phyloP scores from a whole-genome alignment of 495 filamentous ascomycete genomes.

The Neurospora discreta region DNA sequence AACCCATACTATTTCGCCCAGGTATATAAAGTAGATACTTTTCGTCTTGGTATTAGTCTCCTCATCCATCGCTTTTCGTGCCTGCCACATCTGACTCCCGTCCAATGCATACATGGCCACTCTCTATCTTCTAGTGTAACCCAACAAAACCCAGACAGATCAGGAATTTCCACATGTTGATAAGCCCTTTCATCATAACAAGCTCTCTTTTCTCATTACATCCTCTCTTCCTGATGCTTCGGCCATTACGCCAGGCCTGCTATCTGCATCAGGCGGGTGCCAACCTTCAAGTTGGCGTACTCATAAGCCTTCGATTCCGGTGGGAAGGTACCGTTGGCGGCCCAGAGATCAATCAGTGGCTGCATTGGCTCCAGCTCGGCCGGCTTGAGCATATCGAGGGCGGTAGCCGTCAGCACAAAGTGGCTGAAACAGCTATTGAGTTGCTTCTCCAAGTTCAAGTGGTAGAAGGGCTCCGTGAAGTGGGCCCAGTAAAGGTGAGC shows the following conservation, averaged over 20 bases:
- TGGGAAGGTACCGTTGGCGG: constrained; percentile 72
- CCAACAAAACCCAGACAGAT: background rate
- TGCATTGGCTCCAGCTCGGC: constrained; percentile 91
- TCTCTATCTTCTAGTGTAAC: background rate
- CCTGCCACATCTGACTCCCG: background rate
- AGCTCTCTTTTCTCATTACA: background rate
- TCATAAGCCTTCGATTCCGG: constrained; percentile 51
- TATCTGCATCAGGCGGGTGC: constrained; percentile 32
- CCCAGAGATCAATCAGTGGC: constrained; percentile 80
- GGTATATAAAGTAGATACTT: background rate
- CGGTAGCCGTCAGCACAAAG: constrained; percentile 79
- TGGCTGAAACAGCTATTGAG: constrained; percentile 94
- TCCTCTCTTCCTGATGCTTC: background rate
- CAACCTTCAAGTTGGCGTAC: constrained; percentile 41
- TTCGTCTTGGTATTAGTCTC: background rate
- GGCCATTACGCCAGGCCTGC: constrained; percentile 20
- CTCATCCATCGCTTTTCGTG: background rate
- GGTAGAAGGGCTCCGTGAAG: constrained; percentile 72
- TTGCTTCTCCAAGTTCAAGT: constrained; percentile 70
- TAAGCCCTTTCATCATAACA: background rate
- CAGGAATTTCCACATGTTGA: background rate
- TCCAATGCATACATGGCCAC: background rate
- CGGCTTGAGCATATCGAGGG: constrained; percentile 69
- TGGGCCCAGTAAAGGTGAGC: constrained; percentile 82
- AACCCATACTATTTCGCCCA: background rate